These are phyloP conservation scores for Penicillium chermesinum DNA, from an alignment of 495 filamentous ascomycete genomes.

Conservation along the genomic window DNA sequence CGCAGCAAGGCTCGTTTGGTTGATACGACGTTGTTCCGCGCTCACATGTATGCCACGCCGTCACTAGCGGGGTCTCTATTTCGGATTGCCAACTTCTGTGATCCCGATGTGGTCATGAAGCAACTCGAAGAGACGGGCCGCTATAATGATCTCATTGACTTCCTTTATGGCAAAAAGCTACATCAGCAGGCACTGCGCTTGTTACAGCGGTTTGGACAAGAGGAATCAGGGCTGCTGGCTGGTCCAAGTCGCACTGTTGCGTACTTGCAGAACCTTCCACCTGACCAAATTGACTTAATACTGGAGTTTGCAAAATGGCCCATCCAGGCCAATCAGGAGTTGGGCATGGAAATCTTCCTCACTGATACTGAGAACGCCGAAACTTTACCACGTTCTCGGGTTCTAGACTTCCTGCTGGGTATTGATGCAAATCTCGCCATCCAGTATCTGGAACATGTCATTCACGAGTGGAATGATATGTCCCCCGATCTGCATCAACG, in stretches of 20 bases:
- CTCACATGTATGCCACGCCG: constrained; percentile 85
- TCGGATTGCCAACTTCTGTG: constrained; percentile 94
- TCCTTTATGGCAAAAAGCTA: constrained; percentile 90
- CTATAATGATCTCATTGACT: constrained; percentile 93
- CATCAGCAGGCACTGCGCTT: constrained; percentile 84
- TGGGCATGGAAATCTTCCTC: constrained; percentile 94
- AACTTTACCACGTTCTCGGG: constrained; percentile 69
- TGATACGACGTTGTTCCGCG: constrained; percentile 89
- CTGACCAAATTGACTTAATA: constrained; percentile 84
- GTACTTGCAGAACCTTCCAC: constrained; percentile 86
- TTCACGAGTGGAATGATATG: constrained; percentile 77
- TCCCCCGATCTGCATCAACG: constrained; percentile 83
- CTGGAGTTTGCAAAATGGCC: constrained; percentile 92
- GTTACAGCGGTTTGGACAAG: constrained; percentile 74
- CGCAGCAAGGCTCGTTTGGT: constrained; percentile 72
- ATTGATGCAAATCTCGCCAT: constrained; percentile 69
- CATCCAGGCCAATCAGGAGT: constrained; percentile 58
- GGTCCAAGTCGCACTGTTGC: constrained; percentile 78
- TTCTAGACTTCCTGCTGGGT: constrained; percentile 65
- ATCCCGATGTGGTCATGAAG: constrained; percentile 92
- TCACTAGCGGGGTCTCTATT: constrained; percentile 84
- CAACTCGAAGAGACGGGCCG: constrained; percentile 81
- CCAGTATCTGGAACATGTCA: constrained; percentile 86
- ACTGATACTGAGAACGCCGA: constrained; percentile 95
- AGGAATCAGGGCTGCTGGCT: constrained; percentile 44